phyloP scores from a whole-genome alignment of 371 early-diverging fungal species.

The Mucor racemosus region DNA sequence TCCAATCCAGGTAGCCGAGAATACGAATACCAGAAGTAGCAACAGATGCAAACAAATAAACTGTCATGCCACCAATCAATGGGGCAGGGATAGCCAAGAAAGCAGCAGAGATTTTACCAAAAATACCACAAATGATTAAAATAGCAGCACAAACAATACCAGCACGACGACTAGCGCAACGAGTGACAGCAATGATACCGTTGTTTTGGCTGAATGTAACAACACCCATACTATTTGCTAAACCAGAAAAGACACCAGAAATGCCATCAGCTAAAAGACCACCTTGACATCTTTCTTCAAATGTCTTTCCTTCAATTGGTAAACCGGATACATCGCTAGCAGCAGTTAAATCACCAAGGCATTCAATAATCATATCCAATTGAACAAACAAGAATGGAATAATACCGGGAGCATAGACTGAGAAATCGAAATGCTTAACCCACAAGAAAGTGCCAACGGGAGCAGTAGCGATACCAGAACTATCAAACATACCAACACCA shows the following conservation, averaged over 20 bases:
- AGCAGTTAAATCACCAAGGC: conserved; percentile 65
- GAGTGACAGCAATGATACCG: conserved; percentile 63
- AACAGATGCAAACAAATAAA: conserved; percentile 63
- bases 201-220: conserved; percentile 67
- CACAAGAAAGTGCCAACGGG: conserved; percentile 64
- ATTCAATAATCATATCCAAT: conserved; percentile 56
- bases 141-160: conserved; percentile 60
- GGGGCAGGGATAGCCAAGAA: conserved; percentile 59
- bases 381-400: conserved; percentile 63
- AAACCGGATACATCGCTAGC: conserved; percentile 63
- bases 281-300: conserved; percentile 63
- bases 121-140: conserved; percentile 60
- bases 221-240: conserved; percentile 59
- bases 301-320: conserved; percentile 59
- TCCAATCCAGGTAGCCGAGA: conserved; percentile 60
- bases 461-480: conserved; percentile 46
- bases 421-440: conserved; percentile 57
- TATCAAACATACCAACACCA: conserved; percentile 59
- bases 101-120: conserved; percentile 61
- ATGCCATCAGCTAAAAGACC: conserved; percentile 66
- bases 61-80: conserved; percentile 64
- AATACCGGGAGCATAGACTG: conserved; percentile 60
- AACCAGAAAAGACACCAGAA: conserved; percentile 54
- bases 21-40: conserved; percentile 66
- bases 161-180: conserved; percentile 63